Base-by-base conservation (phyloP, 1,284 basidiomycete species). In the Tylopilus sp. region DNA sequence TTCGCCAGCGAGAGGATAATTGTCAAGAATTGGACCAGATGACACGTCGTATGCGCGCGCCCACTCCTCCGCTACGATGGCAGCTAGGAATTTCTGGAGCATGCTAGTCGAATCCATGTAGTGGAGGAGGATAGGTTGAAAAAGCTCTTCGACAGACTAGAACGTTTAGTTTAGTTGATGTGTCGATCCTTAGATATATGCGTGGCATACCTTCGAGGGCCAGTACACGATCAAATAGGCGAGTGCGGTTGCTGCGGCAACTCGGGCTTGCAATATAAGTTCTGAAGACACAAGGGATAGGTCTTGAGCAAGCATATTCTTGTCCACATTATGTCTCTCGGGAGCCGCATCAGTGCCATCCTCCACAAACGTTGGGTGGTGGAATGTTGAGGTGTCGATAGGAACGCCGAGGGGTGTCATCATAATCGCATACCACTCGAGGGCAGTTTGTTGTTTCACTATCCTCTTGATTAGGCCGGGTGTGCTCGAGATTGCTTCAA, bases 1-100 rank as follows among this genome's bases (percentile, higher is more conserved):
- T 51, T 87, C 83, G 50, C 78, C 74, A 1, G 88, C 89, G 45
- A 90, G 76, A 5, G 77, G 68, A 17, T 84, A 86, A 33, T 63
- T 62, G 25, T 86, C 80, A 26, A 84, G 75, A 50, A 88, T 75
- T 31, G 77, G 68, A 3, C 66, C 60, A 13, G 68, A 51, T 20
- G 74, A 65, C 3, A 57, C 55, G 32, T 78, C 77, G 55, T 82
- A 77, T 51, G 81, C 76, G n/a, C 72, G 74, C 14, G 94, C 92
- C 97, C 96, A 99, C 75, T 98, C 93, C 69, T 98, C 93, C 2
- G 94, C 74, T 59, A 98, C 82, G 32, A 92, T 83, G 6, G 92
- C 86, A 4, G 88, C 77, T 28, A 99, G 74, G 68, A 95, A 89
- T 61, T 91, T 89, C 66, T 98, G 94, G 22, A 98, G 81, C 77